phyloP scores from a whole-genome alignment of 176 grass and related monocot genomes.

The Aegilops longissima region DNA sequence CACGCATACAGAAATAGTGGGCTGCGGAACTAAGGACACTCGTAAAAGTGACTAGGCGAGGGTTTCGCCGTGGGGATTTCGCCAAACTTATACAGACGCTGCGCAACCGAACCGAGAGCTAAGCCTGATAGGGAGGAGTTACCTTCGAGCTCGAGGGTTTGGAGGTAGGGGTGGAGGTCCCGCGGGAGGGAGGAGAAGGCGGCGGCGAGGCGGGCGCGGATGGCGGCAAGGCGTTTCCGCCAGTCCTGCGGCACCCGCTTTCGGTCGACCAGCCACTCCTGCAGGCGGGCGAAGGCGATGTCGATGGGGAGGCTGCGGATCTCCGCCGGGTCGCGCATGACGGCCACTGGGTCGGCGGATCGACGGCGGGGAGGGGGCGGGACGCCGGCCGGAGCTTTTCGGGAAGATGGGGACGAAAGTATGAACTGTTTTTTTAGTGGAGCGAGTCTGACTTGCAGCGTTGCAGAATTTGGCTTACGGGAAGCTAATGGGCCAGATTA shows the following conservation, averaged over 20 bases:
- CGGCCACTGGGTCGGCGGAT: not conserved
- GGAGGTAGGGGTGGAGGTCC: slow-evolving; percentile 72
- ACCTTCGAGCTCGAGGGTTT: slow-evolving; percentile 73
- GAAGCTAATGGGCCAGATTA: not conserved
- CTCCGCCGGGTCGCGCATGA: slow-evolving; percentile 71
- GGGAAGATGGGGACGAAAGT: not conserved
- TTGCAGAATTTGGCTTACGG: too few species aligned
- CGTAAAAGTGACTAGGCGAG: not conserved
- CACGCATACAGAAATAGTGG: not conserved
- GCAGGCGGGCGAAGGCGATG: slow-evolving; percentile 80
- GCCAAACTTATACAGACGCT: not conserved
- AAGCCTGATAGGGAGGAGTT: not conserved
- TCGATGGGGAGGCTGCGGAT: slow-evolving; percentile 85
- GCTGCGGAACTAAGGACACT: not conserved
- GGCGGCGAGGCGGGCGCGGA: slow-evolving; percentile 60
- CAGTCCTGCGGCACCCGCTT: slow-evolving; percentile 90
- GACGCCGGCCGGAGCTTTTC: slow-evolving; percentile 21
- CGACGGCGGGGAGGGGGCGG: not conserved
- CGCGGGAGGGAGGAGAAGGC: slow-evolving; percentile 59
- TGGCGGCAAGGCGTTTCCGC: slow-evolving; percentile 67
- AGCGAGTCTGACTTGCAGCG: not conserved
- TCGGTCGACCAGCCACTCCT: slow-evolving; percentile 98
- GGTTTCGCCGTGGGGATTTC: not conserved
- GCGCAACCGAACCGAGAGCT: not conserved
- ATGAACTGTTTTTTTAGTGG: not conserved